Base-by-base conservation (phyloP, 441 rosid genomes). In the Geranium incanum region DNA sequence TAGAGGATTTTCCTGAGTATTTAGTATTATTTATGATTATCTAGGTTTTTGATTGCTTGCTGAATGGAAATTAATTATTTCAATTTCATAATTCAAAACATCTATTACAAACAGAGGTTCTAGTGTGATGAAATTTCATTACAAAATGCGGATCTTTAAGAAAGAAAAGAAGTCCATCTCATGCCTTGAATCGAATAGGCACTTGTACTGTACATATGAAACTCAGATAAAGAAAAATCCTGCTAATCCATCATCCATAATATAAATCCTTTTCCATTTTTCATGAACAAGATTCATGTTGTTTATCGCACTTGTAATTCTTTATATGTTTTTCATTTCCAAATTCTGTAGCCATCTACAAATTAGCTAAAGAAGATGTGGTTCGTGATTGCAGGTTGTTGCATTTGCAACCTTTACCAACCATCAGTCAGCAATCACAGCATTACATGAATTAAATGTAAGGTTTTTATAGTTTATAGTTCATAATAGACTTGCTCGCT, bases 341-440 rank as follows among this genome's bases (percentile, higher is more conserved):
- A 39, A 39, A 4, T 39, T 39, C 43, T 39, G 4, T 7, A 39
- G 3, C 43, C 43, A 39, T 39, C 43, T 39, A 4, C 59, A 50
- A 50, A 50, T 50, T 50, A 50, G 16, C 16, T 50, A 50, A 50
- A 50, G 5, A 33, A 55, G 66, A 50, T 69, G 69, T 33, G 12
- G 68, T 43, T 65, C 68, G 5, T 67, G 72, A 9, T 70, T 70
- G 65, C 86, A 92, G 98, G 96, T 88, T 70, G 96, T 89, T 79
- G 97, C 97, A 16, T 93, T 93, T 82, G 97, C 89, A 66, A 88
- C 95, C 9, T 93, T 93, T 73, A 77, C 84, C 71, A 85, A 88
- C 80, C 94, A 89, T 81, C 82, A 88, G 70, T 81, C 87, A 2
- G 92, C 97, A 12, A 74, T 89, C 55, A 86, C 86, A 28, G 97